Percentiles rank a stretch among this genome's conserved stretches.
Conservation (phyloP, 1,139 yeast species). For the Saccharomyces pastorianus region DNA sequence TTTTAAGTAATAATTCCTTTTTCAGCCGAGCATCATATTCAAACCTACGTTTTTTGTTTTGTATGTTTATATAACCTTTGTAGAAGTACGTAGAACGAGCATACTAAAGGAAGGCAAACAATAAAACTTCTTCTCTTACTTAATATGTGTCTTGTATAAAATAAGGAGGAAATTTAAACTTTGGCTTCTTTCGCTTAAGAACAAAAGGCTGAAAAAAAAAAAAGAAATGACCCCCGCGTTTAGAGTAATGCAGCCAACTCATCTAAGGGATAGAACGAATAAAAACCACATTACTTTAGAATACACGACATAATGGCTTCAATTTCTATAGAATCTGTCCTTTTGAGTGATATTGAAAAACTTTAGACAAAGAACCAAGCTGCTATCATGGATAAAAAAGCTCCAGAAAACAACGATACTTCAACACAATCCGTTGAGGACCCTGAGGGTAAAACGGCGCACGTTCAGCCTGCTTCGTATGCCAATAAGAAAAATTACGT, state of each 20-base stretch:
- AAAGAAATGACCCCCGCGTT: neutral
- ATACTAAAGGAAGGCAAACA: neutral
- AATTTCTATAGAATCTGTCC: neutral
- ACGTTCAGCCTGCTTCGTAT: constrained; percentile 72
- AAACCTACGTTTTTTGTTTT: neutral
- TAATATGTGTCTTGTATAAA: no score
- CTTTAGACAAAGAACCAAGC: neutral
- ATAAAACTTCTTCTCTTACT: neutral
- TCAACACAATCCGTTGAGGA: constrained; percentile 18
- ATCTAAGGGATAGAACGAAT: neutral
- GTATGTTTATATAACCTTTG: neutral
- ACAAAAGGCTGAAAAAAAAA: neutral
- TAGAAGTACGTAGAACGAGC: neutral
- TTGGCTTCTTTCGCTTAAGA: neutral
- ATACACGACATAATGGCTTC: neutral
- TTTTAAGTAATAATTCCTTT: neutral
- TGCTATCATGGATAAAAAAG: constrained; percentile 20
- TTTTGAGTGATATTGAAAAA: neutral
- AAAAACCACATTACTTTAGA: neutral
- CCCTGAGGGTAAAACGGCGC: constrained; percentile 39
- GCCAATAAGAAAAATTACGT: constrained; percentile 54
- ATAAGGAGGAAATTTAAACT: neutral
- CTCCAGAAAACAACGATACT: constrained; percentile 40
- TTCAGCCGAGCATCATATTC: neutral
- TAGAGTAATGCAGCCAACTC: neutral